These are phyloP conservation scores for Begonia fuchsioides DNA, from an alignment of 306 rosid species.

Conservation along the genomic window DNA sequence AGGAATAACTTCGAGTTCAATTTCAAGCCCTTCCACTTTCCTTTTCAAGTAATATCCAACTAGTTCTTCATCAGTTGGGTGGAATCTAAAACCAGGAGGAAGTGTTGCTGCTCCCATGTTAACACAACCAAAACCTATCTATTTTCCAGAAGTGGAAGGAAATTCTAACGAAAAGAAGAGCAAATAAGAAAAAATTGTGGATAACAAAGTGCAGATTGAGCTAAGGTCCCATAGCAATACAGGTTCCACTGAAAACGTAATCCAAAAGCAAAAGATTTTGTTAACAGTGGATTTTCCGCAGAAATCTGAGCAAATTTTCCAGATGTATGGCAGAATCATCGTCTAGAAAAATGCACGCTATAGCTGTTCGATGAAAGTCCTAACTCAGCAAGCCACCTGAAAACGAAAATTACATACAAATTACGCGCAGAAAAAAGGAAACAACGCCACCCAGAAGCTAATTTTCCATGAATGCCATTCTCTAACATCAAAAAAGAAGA, in stretches of 20 bases:
- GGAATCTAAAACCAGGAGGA: slow-evolving; percentile 87
- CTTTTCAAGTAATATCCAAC: slow-evolving; percentile 72
- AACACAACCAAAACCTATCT: too few relatives aligned
- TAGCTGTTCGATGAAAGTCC: too few relatives aligned
- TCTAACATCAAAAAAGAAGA: not conserved
- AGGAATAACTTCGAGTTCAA: slow-evolving; percentile 87
- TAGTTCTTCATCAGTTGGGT: slow-evolving; percentile 82
- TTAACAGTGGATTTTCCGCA: slow-evolving; percentile 33
- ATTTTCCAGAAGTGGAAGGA: too few relatives aligned
- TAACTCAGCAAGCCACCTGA: too few relatives aligned
- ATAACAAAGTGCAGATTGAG: slow-evolving; percentile 16
- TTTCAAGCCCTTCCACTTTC: slow-evolving; percentile 60
- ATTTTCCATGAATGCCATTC: not conserved
- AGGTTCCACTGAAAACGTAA: slow-evolving; percentile 23
- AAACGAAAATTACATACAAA: too few relatives aligned
- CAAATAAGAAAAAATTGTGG: too few relatives aligned
- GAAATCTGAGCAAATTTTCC: slow-evolving; percentile 35
- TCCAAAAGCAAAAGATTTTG: slow-evolving; percentile 69
- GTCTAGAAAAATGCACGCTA: slow-evolving; percentile 20
- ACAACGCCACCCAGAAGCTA: not conserved
- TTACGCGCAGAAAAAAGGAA: too few relatives aligned
- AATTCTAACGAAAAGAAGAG: too few relatives aligned
- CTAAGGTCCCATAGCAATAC: too few relatives aligned
- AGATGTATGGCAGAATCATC: slow-evolving; percentile 48
- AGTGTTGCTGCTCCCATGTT: slow-evolving; percentile 41